phyloP scores from a whole-genome alignment of 202 grass and related monocot species.

The Setaria viridis region DNA sequence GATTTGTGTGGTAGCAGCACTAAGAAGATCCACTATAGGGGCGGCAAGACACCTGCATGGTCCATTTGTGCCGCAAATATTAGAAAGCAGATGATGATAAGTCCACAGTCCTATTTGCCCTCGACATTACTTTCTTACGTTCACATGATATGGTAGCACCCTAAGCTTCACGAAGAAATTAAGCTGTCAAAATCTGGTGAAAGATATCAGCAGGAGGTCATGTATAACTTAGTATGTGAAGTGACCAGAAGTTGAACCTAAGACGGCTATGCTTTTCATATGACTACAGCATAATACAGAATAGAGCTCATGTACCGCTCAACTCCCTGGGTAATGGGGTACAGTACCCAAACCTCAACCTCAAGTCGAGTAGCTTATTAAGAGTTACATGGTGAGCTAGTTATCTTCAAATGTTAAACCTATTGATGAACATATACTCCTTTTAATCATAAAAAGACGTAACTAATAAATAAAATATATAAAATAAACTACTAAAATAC shows the following conservation, averaged over 20 bases:
- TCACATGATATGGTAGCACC: conserved; percentile 25
- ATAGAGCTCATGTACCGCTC: no score
- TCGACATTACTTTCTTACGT: conserved; percentile 21
- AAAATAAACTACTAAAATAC: conserved; percentile 3
- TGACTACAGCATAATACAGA: no score
- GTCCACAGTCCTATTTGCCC: not conserved
- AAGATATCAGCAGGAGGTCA: conserved; percentile 19
- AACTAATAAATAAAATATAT: not conserved
- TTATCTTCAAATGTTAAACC: not conserved
- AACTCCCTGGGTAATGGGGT: no score
- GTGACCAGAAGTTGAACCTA: no score
- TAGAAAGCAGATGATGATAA: conserved; percentile 37
- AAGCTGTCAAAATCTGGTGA: conserved; percentile 27
- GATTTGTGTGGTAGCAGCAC: conserved; percentile 31
- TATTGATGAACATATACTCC: not conserved
- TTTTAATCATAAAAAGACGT: not conserved
- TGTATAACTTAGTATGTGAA: not conserved
- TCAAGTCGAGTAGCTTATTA: no score
- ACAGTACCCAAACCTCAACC: no score
- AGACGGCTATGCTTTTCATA: no score
- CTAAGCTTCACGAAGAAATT: conserved; percentile 29
- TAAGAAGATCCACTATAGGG: conserved; percentile 31
- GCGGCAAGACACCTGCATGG: conserved; percentile 31
- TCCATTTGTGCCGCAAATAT: conserved; percentile 43
- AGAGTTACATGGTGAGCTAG: no score